Percentiles rank a stretch among this genome's conserved stretches.
Evolutionary conservation across 2,329 filamentous ascomycete genomes (phyloP).

Genomic region (Calonectria crousiana): DNA sequence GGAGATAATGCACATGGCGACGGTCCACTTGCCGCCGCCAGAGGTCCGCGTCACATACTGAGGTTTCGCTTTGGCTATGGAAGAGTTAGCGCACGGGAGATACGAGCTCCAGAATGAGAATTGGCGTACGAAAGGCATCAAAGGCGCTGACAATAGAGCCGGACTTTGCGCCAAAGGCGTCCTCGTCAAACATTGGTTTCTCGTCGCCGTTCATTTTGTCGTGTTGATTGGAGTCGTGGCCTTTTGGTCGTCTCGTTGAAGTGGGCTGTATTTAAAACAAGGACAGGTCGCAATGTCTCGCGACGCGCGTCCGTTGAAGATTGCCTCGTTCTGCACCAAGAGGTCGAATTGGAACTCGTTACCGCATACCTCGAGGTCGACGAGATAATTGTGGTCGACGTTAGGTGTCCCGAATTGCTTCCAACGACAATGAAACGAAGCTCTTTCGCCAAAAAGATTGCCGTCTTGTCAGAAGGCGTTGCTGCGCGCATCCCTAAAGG

Average conservation of each 20-base stretch:
- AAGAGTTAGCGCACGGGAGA: conserved; percentile 28
- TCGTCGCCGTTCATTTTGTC: conserved; percentile 82
- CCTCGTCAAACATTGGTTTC: conserved; percentile 76
- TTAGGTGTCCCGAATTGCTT: conserved; percentile 24
- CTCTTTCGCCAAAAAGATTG: conserved; percentile 17
- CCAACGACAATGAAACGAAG: conserved; percentile 6
- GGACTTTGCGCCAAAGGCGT: conserved; percentile 81
- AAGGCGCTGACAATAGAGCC: conserved; percentile 82
- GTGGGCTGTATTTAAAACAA: conserved; percentile 13
- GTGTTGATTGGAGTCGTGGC: conserved; percentile 20
- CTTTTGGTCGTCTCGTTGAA: conserved; percentile 27
- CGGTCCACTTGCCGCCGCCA: conserved; percentile 93
- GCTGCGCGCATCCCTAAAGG: conserved; percentile 41
- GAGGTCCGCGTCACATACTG: conserved; percentile 89
- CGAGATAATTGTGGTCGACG: neutral
- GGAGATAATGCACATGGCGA: conserved; percentile 82
- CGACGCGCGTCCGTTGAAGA: conserved; percentile 22
- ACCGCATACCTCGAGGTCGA: conserved; percentile 37
- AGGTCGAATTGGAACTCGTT: conserved; percentile 32
- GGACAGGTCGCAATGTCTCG: conserved; percentile 27
- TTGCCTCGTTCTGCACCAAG: conserved; percentile 34
- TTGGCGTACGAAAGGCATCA: conserved; percentile 89
- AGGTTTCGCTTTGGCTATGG: conserved; percentile 90
- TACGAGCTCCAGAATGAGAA: neutral
- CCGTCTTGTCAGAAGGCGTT: conserved; percentile 29